Evolutionary conservation across 345 rosid genomes (phyloP), one percentile per base, ranked within the genome.

Genomic region (Crucihimalaya himalaica): DNA sequence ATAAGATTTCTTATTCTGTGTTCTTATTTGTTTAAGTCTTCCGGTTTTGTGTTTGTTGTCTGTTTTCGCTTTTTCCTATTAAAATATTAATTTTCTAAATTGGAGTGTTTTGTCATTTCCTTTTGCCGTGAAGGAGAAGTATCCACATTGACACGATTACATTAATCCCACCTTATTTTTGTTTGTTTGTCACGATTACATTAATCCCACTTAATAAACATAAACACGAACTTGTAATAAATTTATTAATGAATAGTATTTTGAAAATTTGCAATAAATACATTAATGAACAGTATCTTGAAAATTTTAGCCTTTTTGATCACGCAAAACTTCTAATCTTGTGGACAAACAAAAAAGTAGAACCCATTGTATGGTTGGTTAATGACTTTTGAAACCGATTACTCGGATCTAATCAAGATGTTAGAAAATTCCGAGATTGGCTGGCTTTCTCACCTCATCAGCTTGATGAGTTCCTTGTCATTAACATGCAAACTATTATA

Each of bases 41-140:
- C 48, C 57, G 58, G 74, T 70, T 70, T 47, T 11, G 55, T 13
- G 19, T 70, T 70, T 58, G 57, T 43, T 57, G 74, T 70, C 57
- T 58, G 57, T 70, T 70, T 70, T 58, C 32, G 18, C 27, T 8
- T 40, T 39, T 39, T 40, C 29, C 29, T 18, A 57, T 45, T 31
- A 42, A 40, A 29, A 28, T 54, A 39, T 28, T 28, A 13, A 2
- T 66, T 54, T 8, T 53, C 1, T 40, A 8, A 54, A 28, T 18
- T 12, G 29, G 27, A 12, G 10, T 55, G 19, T 53, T 0, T 56
- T 19, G 20, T 46, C 52, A 45, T 69, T 42, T 45, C 8, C 13
- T 45, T 58, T n/a, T 57, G 15, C 56, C 66, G 25, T 70, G 57
- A 20, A 20, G 25, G 18, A 45, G 66, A 57, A 57, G 54, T 45